A percentile compares a stretch with the other conserved stretches of the same genome.
Conservation (phyloP, 2,329 filamentous ascomycete species). For the Chaetomiaceae sp. region DNA sequence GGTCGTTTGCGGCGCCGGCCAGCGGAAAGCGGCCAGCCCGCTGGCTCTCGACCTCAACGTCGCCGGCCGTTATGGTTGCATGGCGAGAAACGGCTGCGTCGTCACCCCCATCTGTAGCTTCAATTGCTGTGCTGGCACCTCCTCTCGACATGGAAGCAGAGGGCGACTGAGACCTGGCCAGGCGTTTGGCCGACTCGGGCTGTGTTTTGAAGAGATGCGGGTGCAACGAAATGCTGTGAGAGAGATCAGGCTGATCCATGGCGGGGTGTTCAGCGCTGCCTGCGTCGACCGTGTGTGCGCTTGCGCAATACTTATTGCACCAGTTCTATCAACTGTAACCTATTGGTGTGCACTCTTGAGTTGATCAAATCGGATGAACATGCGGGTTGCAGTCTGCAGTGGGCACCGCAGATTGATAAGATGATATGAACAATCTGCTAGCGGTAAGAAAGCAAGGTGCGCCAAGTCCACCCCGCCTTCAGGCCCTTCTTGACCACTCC, state of each 20-base stretch:
- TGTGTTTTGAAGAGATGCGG: conserved; percentile 26
- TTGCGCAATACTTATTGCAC: not conserved
- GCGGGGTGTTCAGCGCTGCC: not conserved
- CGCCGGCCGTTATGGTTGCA: conserved; percentile 25
- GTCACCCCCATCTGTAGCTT: conserved; percentile 18
- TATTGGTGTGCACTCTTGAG: not conserved
- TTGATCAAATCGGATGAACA: conserved; percentile 6
- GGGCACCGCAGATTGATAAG: not conserved
- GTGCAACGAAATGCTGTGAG: conserved; percentile 28
- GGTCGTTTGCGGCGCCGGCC: conserved; percentile 64
- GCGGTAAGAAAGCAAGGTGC: not conserved
- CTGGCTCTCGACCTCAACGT: conserved; percentile 51
- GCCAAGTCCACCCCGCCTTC: no score
- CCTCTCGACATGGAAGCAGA: conserved; percentile 8
- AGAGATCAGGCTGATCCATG: conserved; percentile 30
- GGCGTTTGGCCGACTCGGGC: conserved; percentile 19
- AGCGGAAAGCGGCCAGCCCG: conserved; percentile 46
- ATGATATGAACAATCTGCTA: not conserved
- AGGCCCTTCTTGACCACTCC: no score
- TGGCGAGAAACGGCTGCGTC: conserved; percentile 22
- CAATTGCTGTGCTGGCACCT: conserved; percentile 22
- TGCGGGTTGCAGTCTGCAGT: not conserved
- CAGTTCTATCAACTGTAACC: not conserved
- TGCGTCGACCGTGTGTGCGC: not conserved
- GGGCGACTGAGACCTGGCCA: conserved; percentile 9